Conservation (phyloP, 1,284 basidiomycete species). For the Ganoderma lingzhi region DNA sequence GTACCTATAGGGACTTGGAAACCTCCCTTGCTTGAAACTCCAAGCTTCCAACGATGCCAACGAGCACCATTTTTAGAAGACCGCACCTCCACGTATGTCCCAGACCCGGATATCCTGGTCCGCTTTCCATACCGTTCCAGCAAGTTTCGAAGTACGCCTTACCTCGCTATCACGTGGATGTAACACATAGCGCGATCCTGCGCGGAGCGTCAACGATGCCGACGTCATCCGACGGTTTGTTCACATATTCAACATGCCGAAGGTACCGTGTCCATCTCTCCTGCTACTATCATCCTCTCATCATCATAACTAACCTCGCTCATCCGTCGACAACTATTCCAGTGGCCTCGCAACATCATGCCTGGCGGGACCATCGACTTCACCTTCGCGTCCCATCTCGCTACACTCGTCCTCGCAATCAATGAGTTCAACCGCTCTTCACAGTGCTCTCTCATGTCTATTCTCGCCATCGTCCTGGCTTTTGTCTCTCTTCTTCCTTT, state of each 20-base stretch:
- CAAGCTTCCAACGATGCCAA: too few relatives aligned
- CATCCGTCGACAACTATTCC: background rate
- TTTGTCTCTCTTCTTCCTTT: background rate
- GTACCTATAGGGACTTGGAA: too few relatives aligned
- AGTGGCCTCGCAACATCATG: background rate
- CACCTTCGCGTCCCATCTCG: background rate
- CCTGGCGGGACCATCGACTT: background rate
- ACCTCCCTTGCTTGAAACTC: too few relatives aligned
- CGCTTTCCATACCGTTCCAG: background rate
- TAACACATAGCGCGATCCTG: background rate
- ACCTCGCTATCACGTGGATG: background rate
- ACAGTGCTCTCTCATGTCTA: background rate
- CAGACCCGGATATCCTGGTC: background rate
- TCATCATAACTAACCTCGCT: background rate
- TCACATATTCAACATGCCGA: background rate
- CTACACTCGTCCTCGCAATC: background rate
- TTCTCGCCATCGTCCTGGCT: background rate
- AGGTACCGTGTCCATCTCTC: background rate
- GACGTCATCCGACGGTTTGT: background rate
- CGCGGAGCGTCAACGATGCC: background rate
- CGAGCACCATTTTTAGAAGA: too few relatives aligned
- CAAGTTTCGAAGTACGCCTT: background rate
- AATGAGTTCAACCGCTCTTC: background rate
- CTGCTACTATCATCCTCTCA: too few relatives aligned
- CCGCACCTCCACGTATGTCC: too few relatives aligned